Evolutionary conservation across 169 alveolate species (phyloP).

Genomic region (Ichthyophthirius multifiliis): DNA sequence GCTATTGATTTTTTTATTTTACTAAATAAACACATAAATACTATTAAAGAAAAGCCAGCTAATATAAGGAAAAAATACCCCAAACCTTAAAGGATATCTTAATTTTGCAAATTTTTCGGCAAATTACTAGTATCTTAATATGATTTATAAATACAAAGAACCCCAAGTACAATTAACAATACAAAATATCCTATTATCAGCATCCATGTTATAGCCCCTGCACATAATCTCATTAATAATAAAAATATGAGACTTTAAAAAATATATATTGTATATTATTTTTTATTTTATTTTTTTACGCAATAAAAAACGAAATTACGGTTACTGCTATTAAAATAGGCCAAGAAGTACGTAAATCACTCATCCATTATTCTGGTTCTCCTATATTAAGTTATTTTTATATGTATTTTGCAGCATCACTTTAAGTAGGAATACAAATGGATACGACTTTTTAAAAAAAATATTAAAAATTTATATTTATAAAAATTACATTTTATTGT

Average conservation of each 20-base stretch:
- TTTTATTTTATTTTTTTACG: not conserved
- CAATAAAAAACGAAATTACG: not conserved
- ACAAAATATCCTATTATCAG: not conserved
- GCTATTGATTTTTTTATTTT: constrained; percentile 3
- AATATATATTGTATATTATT: no score
- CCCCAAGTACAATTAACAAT: not conserved
- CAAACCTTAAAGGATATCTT: not conserved
- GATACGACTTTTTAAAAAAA: not conserved
- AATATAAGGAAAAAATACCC: not conserved
- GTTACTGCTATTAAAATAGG: not conserved
- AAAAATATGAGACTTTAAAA: not conserved
- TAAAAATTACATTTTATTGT: not conserved
- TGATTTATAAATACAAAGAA: not conserved
- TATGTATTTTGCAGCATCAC: not conserved
- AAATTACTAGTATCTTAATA: not conserved
- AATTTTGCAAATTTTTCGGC: not conserved
- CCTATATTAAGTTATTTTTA: not conserved
- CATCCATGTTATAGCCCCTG: not conserved
- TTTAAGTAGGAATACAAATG: not conserved
- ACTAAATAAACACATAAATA: not conserved
- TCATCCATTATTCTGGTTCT: not conserved
- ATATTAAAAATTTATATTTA: not conserved
- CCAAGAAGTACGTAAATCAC: not conserved
- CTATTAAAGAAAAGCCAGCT: not conserved
- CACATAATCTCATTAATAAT: not conserved